A percentile compares a stretch with the other conserved stretches of the same genome.
Evolutionary conservation across 129 eudicot genomes (phyloP).

Genomic region (Apium graveolens): DNA sequence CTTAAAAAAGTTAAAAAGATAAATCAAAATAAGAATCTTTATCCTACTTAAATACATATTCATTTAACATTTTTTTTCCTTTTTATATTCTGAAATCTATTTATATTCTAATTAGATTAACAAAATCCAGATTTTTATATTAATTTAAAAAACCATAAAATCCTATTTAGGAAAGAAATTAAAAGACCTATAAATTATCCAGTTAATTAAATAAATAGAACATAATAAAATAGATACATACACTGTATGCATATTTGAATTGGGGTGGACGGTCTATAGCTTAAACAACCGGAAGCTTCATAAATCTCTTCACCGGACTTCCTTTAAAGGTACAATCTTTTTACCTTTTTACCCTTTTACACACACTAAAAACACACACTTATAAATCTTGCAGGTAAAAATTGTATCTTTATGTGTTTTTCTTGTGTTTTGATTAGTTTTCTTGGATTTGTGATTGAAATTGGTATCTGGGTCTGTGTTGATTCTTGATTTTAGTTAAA

Average conservation of each 20-base stretch:
- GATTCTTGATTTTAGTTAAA: background rate
- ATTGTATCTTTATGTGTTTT: background rate
- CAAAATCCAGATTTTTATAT: too few relatives aligned
- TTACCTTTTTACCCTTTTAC: background rate
- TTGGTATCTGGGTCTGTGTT: background rate
- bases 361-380: constrained; percentile 1
- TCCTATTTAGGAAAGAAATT: too few relatives aligned
- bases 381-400: background rate
- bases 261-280: background rate
- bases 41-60: too few relatives aligned
- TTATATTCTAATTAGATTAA: too few relatives aligned
- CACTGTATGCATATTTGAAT: background rate
- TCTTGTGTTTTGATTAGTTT: background rate
- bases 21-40: too few relatives aligned
- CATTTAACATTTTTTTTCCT: too few relatives aligned
- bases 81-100: too few relatives aligned
- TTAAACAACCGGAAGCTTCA: background rate
- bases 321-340: background rate
- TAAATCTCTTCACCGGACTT: background rate
- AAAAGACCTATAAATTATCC: too few relatives aligned
- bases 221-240: background rate
- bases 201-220: background rate
- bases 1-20: too few relatives aligned
- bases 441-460: background rate
- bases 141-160: too few relatives aligned